These are phyloP conservation scores for Yamadazyma siamensis DNA, from an alignment of 1,139 yeast species.

Conservation along the genomic window DNA sequence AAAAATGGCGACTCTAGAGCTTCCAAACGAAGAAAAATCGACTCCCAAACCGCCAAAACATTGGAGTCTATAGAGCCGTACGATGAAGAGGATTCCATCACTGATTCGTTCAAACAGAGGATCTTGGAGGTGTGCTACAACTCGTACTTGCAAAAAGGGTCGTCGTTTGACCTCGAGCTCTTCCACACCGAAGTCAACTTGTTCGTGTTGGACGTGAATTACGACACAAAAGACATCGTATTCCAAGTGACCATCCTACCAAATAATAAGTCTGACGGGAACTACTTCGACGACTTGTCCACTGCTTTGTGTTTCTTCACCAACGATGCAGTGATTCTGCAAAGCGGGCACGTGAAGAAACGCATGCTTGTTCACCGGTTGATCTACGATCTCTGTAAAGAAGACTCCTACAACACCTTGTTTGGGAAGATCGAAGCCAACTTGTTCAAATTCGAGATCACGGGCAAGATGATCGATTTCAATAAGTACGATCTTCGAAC, in stretches of 20 bases:
- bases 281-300: constrained; percentile 3
- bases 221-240: constrained; percentile 3
- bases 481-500: constrained; percentile 35
- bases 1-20: background rate
- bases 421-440: too few species aligned
- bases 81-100: too few species aligned
- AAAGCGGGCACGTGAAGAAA: too few species aligned
- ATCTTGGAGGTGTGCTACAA: constrained; percentile 4
- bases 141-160: constrained; percentile 6
- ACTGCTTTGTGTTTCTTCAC: constrained; percentile 1
- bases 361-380: too few species aligned
- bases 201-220: constrained; percentile 5
- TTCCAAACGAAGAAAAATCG: constrained; percentile 1
- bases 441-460: constrained; percentile 15
- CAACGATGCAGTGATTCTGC: background rate
- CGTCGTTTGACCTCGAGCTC: constrained; percentile 5
- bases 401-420: too few species aligned
- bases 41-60: background rate
- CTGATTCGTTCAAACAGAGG: constrained; percentile 6
- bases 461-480: constrained; percentile 37
- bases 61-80: too few species aligned
- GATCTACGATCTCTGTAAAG: too few species aligned
- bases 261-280: background rate
- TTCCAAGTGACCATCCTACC: constrained; percentile 7
- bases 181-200: constrained; percentile 3